These are phyloP conservation scores for Penicillium atrosanguineum DNA, from an alignment of 495 filamentous ascomycete genomes.

Conservation along the genomic window DNA sequence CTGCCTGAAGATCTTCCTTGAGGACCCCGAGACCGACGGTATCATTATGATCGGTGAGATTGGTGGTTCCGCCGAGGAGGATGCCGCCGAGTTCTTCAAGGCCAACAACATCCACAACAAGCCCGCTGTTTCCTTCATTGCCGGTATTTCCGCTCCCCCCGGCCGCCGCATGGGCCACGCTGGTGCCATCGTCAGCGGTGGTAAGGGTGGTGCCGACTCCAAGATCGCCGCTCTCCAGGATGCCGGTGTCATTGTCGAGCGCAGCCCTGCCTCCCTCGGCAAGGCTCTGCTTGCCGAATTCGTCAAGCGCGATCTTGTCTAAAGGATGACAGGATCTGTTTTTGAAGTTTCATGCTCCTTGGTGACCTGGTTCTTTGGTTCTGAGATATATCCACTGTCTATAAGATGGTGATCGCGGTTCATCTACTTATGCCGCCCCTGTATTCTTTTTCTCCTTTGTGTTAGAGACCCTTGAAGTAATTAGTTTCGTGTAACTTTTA, in stretches of 20 bases:
- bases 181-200: conserved; percentile 93
- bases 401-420: conserved; percentile 22
- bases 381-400: conserved; percentile 25
- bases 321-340: conserved; percentile 27
- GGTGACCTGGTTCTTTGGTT: conserved; percentile 18
- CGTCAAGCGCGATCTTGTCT: conserved; percentile 92
- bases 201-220: conserved; percentile 94
- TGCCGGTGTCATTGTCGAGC: conserved; percentile 94
- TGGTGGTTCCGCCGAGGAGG: conserved; percentile 94
- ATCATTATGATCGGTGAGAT: conserved; percentile 99
- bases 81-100: conserved; percentile 94
- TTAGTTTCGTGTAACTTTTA: conserved; percentile 31
- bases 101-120: conserved; percentile 88
- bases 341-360: conserved; percentile 18
- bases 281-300: conserved; percentile 94
- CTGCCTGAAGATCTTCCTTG: conserved; percentile 93
- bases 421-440: conserved; percentile 23
- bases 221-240: conserved; percentile 94
- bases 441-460: conserved; percentile 37
- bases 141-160: conserved; percentile 94
- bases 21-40: conserved; percentile 95
- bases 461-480: conserved; percentile 35
- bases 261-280: conserved; percentile 85
- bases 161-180: conserved; percentile 98
- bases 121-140: conserved; percentile 97